These are phyloP conservation scores for Candida verbasci DNA, from an alignment of 805 yeast species.

Conservation along the genomic window DNA sequence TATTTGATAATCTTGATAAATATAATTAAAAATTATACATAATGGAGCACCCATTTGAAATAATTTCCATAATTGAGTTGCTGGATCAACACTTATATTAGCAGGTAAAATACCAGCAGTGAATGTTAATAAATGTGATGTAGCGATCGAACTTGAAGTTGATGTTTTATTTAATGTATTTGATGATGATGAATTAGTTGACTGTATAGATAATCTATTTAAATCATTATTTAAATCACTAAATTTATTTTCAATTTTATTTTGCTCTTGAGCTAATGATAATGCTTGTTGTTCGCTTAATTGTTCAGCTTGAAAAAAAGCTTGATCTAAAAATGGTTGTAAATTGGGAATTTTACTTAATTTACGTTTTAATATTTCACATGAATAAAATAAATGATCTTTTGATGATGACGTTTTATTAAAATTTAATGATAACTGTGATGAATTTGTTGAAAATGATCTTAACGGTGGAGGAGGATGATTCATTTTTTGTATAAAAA, in stretches of 20 bases:
- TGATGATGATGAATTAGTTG: slow-evolving; percentile 25
- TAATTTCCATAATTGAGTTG: slow-evolving; percentile 81
- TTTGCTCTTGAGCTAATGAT: slow-evolving; percentile 36
- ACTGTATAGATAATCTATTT: slow-evolving; percentile 24
- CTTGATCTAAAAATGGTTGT: slow-evolving; percentile 61
- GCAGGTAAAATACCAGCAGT: slow-evolving; percentile 77
- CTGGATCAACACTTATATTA: slow-evolving; percentile 79
- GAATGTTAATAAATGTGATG: slow-evolving; percentile 51
- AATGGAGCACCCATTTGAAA: slow-evolving; percentile 92
- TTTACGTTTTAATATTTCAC: slow-evolving; percentile 51
- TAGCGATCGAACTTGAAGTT: neutral
- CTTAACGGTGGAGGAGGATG: slow-evolving; percentile 23
- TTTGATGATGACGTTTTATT: slow-evolving; percentile 57
- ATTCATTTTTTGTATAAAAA: slow-evolving; percentile 8
- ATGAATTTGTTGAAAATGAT: slow-evolving; percentile 25
- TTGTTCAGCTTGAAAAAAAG: slow-evolving; percentile 62
- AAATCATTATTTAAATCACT: neutral
- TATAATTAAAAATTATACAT: slow-evolving; percentile 75
- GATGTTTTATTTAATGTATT: neutral
- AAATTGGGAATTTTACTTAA: slow-evolving; percentile 61
- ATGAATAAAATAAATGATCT: slow-evolving; percentile 69
- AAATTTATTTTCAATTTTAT: neutral
- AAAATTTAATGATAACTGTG: slow-evolving; percentile 39
- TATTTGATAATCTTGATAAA: slow-evolving; percentile 43
- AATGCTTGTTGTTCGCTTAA: slow-evolving; percentile 70